Base-by-base conservation (phyloP, 768 basidiomycete species). In the Gautieria morchelliformis region DNA sequence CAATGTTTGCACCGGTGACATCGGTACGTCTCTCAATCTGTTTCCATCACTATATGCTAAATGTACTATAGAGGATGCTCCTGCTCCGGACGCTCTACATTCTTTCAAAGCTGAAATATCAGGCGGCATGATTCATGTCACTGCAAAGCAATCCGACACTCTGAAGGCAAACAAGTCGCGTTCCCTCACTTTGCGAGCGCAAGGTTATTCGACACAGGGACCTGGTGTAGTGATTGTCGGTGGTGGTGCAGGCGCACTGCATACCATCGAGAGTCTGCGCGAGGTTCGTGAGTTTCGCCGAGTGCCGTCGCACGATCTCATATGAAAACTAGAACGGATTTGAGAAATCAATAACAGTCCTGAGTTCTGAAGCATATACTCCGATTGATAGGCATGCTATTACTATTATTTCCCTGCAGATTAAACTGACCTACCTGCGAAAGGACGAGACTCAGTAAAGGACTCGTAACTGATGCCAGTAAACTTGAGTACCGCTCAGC, bases 381-480 rank as follows among this genome's bases (percentile, higher is more conserved):
- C 93, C 93, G 1, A 87, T 94, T 60, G 93, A 96, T 71, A 78
- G 92, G 89, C 83, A 56, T 24, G 64, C 59, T 30, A 11, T 11
- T 8, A 33, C 3, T 17, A 33, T 10, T 41, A 35, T 32, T 52
- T 41, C 55, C 11, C 10, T 42, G 24, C 20, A n/a, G 19, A 22
- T 30, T 24, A 17, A 42, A 19, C 44, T 46, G 20, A 39, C 22
- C n/a, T 37, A 15, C 19, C 44, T 52, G 37, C 14, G 33, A 11
- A 61, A 89, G 90, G 59, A 93, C 93, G 44, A 94, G 89, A 71
- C 75, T 95, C 55, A 91, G 89, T 70, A 95, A 96, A 69, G 83
- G 83, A 3, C 81, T 95, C 52, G 77, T 85, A 42, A 84, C 85
- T 17, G 89, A 93, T 63, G 70, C 84, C 1, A 71, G 80, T n/a